Percentiles rank a stretch among this genome's conserved stretches.
Conservation (phyloP, 805 yeast genomes). For the Pichia cabralensis region DNA sequence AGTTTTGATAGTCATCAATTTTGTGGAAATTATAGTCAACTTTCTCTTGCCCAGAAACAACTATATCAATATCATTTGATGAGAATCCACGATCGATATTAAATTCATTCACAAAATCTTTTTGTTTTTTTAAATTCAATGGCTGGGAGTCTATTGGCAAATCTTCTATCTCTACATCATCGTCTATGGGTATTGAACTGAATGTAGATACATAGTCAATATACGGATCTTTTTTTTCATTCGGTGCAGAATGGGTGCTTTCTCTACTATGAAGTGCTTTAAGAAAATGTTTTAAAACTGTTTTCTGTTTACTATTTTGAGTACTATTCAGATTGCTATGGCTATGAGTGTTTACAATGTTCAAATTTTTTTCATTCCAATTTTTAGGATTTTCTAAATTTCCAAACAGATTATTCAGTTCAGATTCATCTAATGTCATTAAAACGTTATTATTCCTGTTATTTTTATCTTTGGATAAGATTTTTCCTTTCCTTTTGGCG, state of each 20-base stretch:
- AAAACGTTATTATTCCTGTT: slow-evolving; percentile 7
- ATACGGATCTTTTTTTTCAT: slow-evolving; percentile 4
- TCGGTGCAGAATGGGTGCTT: background rate
- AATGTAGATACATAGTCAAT: slow-evolving; percentile 2
- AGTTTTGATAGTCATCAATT: slow-evolving; percentile 11
- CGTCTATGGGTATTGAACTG: slow-evolving; percentile 23
- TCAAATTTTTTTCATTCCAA: too few species aligned
- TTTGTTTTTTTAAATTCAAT: slow-evolving; percentile 1
- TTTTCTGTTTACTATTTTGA: slow-evolving; percentile 1
- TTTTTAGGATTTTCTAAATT: slow-evolving; percentile 6
- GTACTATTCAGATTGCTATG: too few species aligned
- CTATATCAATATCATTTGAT: slow-evolving; percentile 16
- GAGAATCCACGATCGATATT: background rate
- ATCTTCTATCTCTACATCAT: slow-evolving; percentile 19
- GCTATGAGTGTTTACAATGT: slow-evolving; percentile 1
- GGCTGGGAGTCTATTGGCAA: slow-evolving; percentile 23
- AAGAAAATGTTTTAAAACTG: slow-evolving; percentile 2
- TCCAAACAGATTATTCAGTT: slow-evolving; percentile 14
- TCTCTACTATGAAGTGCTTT: background rate
- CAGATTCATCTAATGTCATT: slow-evolving; percentile 15
- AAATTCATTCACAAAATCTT: background rate
- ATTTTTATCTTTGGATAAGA: too few species aligned
- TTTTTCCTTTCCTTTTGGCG: slow-evolving; percentile 4
- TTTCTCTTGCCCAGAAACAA: slow-evolving; percentile 23
- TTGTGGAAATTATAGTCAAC: slow-evolving; percentile 21